Conservation (phyloP, 345 rosid genomes). For the Bruguiera parviflora region DNA sequence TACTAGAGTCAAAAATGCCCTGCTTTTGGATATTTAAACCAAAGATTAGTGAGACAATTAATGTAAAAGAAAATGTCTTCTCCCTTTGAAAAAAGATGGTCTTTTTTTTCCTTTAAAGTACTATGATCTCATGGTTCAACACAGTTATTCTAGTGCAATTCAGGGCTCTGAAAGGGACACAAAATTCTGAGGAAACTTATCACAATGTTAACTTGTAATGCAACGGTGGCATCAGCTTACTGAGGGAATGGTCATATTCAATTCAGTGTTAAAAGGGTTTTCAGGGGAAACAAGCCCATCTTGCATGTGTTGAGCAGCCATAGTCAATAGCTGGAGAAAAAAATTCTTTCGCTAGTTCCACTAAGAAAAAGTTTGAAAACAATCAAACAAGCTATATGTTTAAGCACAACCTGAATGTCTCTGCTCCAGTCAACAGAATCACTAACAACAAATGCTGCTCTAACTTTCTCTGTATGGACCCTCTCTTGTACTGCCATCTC, state of each 20-base stretch:
- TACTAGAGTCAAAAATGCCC: background rate
- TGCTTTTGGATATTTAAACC: background rate
- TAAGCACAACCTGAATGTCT: slow-evolving; percentile 72
- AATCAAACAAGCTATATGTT: slow-evolving; percentile 1
- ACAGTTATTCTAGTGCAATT: background rate
- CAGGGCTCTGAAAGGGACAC: background rate
- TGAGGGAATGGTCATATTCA: background rate
- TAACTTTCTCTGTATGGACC: slow-evolving; percentile 51
- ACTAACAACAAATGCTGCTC: slow-evolving; percentile 83
- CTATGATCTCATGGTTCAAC: background rate
- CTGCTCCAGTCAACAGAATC: slow-evolving; percentile 94
- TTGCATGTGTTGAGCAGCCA: background rate
- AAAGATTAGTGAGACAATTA: background rate
- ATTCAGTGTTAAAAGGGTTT: background rate
- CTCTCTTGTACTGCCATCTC: slow-evolving; percentile 21
- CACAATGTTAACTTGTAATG: background rate
- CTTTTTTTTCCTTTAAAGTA: background rate
- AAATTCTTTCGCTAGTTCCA: background rate
- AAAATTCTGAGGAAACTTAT: background rate
- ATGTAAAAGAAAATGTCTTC: no score
- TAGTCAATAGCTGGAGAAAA: background rate
- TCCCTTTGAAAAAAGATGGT: no score
- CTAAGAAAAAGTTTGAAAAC: background rate
- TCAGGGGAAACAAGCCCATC: background rate
- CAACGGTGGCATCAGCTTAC: background rate